These are phyloP conservation scores for Colletotrichum noveboracense DNA, from an alignment of 2,329 filamentous ascomycete species.

Conservation along the genomic window DNA sequence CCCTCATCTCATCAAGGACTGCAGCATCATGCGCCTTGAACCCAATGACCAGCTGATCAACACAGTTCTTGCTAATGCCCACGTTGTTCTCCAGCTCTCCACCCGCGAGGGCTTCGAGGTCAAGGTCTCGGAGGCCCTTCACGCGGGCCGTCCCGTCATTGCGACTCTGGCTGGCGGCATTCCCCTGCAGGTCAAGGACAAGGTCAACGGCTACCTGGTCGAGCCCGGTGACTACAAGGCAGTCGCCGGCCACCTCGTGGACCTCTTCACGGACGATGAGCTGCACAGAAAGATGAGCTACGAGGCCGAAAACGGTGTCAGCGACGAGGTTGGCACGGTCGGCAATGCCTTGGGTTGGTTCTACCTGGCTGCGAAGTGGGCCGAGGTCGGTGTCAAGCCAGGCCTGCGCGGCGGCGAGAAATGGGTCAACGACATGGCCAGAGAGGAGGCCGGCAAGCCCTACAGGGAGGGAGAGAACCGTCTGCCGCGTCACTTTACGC, in stretches of 20 bases:
- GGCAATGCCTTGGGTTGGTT: constrained; percentile 80
- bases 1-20: constrained; percentile 64
- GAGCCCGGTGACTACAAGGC: constrained; percentile 72
- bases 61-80: constrained; percentile 73
- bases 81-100: constrained; percentile 79
- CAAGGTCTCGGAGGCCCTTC: constrained; percentile 83
- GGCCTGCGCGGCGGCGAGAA: constrained; percentile 62
- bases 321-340: constrained; percentile 82
- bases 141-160: constrained; percentile 80
- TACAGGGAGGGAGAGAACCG: constrained; percentile 66
- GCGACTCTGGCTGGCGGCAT: constrained; percentile 80
- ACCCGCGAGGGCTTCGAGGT: constrained; percentile 86
- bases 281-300: constrained; percentile 71
- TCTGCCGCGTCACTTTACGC: constrained; percentile 55
- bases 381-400: constrained; percentile 53
- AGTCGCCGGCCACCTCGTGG: constrained; percentile 70
- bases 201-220: constrained; percentile 76
- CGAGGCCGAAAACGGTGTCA: constrained; percentile 70
- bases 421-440: constrained; percentile 79
- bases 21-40: constrained; percentile 78
- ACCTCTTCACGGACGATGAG: constrained; percentile 69
- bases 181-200: constrained; percentile 76
- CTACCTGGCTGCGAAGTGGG: constrained; percentile 74
- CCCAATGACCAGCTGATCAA: constrained; percentile 84
- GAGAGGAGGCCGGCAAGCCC: constrained; percentile 64